Base-by-base conservation (phyloP, 768 basidiomycete species). In the Lyophyllum atratum region DNA sequence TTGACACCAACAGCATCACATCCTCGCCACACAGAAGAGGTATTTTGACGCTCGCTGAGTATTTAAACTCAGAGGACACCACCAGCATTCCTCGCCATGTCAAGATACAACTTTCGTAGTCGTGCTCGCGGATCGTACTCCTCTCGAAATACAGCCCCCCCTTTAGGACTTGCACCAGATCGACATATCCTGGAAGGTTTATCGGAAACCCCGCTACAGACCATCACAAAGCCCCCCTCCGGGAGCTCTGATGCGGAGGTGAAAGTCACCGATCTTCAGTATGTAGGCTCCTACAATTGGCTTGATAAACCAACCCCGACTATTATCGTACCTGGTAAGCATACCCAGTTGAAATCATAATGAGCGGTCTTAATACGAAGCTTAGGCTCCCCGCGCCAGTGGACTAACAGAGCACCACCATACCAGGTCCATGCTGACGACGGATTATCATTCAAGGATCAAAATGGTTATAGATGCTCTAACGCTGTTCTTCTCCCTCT, bases 281-380 rank as follows among this genome's bases (percentile, higher is more conserved):
- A 71, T 21, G 61, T 81, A 39, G 80, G 79, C 2, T 85, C 84
- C 0, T 86, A 85, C 65, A 81, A 79, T 33, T 86, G 84, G 85
- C 63, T 74, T 31, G 64, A 68, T n/a, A 72, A 68, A 3, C 42
- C 64, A 0, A 64, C 65, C 12, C 81, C 83, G 1, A 83, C 80
- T 1, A 84, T 86, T 44, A 74, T 78, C 48, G 76, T 84, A 44
- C 82, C 82, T 59, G 82, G 81, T 77, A 50, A 43, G 76, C 28
- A 26, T 24, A 0, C n/a, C 49, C 31, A n/a, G 15, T 39, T n/a
- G 9, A 24, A 25, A 24, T 49, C 44, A 46, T 39, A 19, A 4
- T 8, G 51, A 15, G 15, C 21, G 11, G 10, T 59, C 9, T 24
- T 45, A 17, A 51, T 34, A 22, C 48, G 8, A 57, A 2, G 28